Evolutionary conservation across 1,139 yeast species (phyloP), one percentile per base, ranked within the genome.

Genomic region (Yamadazyma sp.): DNA sequence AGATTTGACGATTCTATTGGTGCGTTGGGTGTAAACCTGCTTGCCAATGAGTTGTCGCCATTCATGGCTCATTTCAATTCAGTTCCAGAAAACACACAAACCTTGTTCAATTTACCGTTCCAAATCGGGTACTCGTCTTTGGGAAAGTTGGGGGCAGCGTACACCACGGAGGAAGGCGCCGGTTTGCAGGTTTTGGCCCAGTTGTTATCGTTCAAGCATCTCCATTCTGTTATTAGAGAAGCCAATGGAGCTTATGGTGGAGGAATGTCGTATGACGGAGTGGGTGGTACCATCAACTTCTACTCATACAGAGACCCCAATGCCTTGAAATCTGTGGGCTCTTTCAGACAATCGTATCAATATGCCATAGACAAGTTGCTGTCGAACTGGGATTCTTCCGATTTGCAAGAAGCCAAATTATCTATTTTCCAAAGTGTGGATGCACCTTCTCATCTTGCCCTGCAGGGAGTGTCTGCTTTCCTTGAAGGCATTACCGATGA

Each of bases 181-280:
- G 72, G 89, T 1, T 71, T 92, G 35, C 96, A 88, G 58, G 79
- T 92, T 0, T 69, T 92, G 38, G 76, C 97, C 1, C 94, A 86
- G 52, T 61, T 92, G 40, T 63, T 90, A 48, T 82, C 96, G 0
- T 90, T 84, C 62, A 86, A 86, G 56, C 80, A 86, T 50, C 69
- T 94, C 35, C 98, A 92, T 59, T 79, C 88, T 10, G 96, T 89
- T 45, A 82, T 92, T 31, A 78, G 98, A 50, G 98, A 92, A 59
- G 81, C 92, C 52, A 96, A 96, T 44, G 98, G 98, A 39, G 98
- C 98, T 0, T 92, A 92, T 56, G 98, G 98, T 7, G 97, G 96
- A 10, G 98, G 98, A 2, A 85, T 95, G 12, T 69, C 77, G 13
- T 90, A 82, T 57, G 87, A 84, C 54, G 90, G 94, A 0, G 59